Conservation (phyloP, 2,329 filamentous ascomycete genomes). For the Talaromyces amestolkiae region DNA sequence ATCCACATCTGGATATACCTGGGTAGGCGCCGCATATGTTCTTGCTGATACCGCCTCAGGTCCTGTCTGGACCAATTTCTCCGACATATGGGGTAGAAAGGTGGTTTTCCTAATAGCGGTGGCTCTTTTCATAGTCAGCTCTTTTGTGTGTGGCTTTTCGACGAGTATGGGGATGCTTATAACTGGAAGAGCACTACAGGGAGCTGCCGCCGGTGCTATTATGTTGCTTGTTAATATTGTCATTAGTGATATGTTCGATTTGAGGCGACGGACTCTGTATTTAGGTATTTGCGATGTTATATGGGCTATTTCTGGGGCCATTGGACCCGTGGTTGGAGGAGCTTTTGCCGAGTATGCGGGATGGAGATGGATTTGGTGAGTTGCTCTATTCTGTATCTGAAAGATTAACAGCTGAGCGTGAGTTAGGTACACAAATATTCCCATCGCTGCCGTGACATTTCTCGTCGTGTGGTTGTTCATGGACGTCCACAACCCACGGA, state of each 20-base stretch:
- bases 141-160: slow-evolving; percentile 52
- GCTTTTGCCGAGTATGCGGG: slow-evolving; percentile 52
- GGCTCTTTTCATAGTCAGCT: slow-evolving; percentile 57
- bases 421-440: slow-evolving; percentile 36
- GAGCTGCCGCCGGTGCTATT: slow-evolving; percentile 57
- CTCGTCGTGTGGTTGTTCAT: slow-evolving; percentile 19
- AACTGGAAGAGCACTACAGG: slow-evolving; percentile 56
- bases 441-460: slow-evolving; percentile 8
- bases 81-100: slow-evolving; percentile 59
- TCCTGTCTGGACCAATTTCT: slow-evolving; percentile 43
- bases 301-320: slow-evolving; percentile 51
- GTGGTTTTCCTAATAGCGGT: slow-evolving; percentile 56
- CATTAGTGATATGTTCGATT: slow-evolving; percentile 58
- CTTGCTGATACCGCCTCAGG: slow-evolving; percentile 38
- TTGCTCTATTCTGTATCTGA: slow-evolving; percentile 29
- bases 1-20: slow-evolving; percentile 38
- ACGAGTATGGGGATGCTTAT: slow-evolving; percentile 58
- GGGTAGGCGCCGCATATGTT: slow-evolving; percentile 39
- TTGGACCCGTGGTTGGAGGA: slow-evolving; percentile 58
- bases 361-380: slow-evolving; percentile 54
- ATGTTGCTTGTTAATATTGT: slow-evolving; percentile 57
- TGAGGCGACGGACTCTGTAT: slow-evolving; percentile 43
- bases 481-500: slow-evolving; percentile 25
- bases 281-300: slow-evolving; percentile 50
- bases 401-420: not conserved